phyloP scores from a whole-genome alignment of 176 grass and related monocot genomes.

The Phoenix roebelenii region DNA sequence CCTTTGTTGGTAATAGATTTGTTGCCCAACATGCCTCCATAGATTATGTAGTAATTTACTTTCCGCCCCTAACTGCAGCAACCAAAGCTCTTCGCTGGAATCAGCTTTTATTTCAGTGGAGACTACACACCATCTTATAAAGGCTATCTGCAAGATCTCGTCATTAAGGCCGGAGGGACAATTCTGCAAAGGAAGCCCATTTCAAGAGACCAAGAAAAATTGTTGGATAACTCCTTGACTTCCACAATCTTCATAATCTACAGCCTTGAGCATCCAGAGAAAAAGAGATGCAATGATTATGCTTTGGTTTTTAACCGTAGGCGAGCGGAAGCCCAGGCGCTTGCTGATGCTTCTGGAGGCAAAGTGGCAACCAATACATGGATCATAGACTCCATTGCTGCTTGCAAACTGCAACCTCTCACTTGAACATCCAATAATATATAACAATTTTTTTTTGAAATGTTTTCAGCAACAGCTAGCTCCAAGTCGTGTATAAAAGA shows the following conservation, averaged over 20 bases:
- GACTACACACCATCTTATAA: conserved; percentile 50
- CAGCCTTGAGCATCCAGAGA: conserved; percentile 39
- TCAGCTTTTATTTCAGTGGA: conserved; percentile 68
- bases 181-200: conserved; percentile 69
- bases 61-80: conserved; percentile 28
- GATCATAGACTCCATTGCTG: conserved; percentile 74
- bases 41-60: too few relatives aligned
- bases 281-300: not conserved
- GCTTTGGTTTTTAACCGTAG: not conserved
- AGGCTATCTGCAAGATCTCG: conserved; percentile 78
- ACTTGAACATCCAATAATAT: not conserved
- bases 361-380: conserved; percentile 49
- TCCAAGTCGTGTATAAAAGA: too few relatives aligned
- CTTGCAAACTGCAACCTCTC: conserved; percentile 49
- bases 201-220: conserved; percentile 53
- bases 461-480: too few relatives aligned
- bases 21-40: too few relatives aligned
- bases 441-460: too few relatives aligned
- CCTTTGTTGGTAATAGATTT: too few relatives aligned
- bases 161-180: conserved; percentile 45
- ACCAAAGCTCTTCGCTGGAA: conserved; percentile 46
- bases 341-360: conserved; percentile 53
- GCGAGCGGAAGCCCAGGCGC: conserved; percentile 31
- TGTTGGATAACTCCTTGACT: conserved; percentile 41
- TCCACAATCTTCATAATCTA: conserved; percentile 35